Percentiles rank a stretch among this genome's conserved stretches.
Evolutionary conservation across 2,329 filamentous ascomycete species (phyloP).

Genomic region (Didymella exigua): DNA sequence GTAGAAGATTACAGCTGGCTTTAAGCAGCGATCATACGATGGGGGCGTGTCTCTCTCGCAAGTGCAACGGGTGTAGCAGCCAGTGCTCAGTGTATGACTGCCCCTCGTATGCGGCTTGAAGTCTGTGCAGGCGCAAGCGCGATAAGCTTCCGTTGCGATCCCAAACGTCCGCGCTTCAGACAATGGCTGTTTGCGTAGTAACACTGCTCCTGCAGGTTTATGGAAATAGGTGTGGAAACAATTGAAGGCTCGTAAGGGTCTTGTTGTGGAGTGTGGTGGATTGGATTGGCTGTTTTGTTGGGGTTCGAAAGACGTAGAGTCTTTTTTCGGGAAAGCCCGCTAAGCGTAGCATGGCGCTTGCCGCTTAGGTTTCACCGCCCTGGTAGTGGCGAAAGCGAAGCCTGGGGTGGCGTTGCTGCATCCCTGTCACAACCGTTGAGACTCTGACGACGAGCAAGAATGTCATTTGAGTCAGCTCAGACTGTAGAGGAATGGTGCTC

Average conservation of each 20-base stretch:
- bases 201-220: constrained; percentile 4
- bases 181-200: background rate
- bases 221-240: background rate
- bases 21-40: constrained; percentile 13
- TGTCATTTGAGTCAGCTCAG: background rate
- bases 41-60: constrained; percentile 7
- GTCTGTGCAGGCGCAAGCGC: constrained; percentile 24
- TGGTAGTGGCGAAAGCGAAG: background rate
- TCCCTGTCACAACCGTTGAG: background rate
- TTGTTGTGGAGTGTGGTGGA: constrained; percentile 3
- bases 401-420: background rate
- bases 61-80: constrained; percentile 12
- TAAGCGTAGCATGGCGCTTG: constrained; percentile 1
- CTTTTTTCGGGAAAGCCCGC: constrained; percentile 16
- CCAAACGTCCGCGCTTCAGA: constrained; percentile 5
- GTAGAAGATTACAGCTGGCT: constrained; percentile 9
- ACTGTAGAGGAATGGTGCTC: no score
- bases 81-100: constrained; percentile 15
- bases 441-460: background rate
- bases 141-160: constrained; percentile 17
- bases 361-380: constrained; percentile 6
- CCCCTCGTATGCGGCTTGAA: constrained; percentile 13
- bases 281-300: constrained; percentile 12
- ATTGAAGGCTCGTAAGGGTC: constrained; percentile 2
- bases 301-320: constrained; percentile 13